Base-by-base conservation (phyloP, 2,329 filamentous ascomycete species). In the Aureobasidium mangrovei region DNA sequence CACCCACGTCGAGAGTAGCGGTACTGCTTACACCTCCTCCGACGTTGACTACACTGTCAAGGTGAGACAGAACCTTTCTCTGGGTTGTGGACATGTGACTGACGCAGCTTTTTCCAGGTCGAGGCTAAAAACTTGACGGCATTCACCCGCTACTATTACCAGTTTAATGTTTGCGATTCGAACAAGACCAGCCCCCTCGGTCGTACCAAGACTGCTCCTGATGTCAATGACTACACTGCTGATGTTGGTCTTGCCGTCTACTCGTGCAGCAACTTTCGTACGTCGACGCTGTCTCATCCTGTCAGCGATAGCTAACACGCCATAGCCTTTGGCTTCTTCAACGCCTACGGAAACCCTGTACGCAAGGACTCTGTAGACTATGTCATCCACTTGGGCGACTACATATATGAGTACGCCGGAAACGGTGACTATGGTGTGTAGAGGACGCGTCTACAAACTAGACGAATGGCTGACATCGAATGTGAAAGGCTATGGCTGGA, bases 41-140 rank as follows among this genome's bases (percentile, higher is more conserved):
- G 85, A 89, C 64, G 80, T 89, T 45, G 86, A 90, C 64, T 90
- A 83, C 64, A 89, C 85, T 0, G 72, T 88, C 57, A 88, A 88
- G 74, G 81, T 81, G 64, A 4, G 36, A 32, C 6, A 29, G 28
- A 29, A n/a, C 2, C 10, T 28, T 18, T 26, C 0, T n/a, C 18
- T 1, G 27, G 38, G 12, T n/a, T 24, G 6, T 45, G 29, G n/a
- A 12, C 8, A 29, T 10, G 1, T 9, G 46, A 39, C 55, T 61
- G 33, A 18, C 18, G 18, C 18, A 18, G 18, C 18, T 18, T 18
- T 18, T 18, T 26, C 12, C 51, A 83, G 76, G 78, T 87, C 10
- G 84, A 88, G 66, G 85, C 84, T 1, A 76, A 69, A 46, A 76
- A 77, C 10, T 65, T 88, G 39, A 70, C 78, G 49, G 75, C 84